Conservation (phyloP, 2,329 filamentous ascomycete genomes). For the Cryphonectria radicalis region DNA sequence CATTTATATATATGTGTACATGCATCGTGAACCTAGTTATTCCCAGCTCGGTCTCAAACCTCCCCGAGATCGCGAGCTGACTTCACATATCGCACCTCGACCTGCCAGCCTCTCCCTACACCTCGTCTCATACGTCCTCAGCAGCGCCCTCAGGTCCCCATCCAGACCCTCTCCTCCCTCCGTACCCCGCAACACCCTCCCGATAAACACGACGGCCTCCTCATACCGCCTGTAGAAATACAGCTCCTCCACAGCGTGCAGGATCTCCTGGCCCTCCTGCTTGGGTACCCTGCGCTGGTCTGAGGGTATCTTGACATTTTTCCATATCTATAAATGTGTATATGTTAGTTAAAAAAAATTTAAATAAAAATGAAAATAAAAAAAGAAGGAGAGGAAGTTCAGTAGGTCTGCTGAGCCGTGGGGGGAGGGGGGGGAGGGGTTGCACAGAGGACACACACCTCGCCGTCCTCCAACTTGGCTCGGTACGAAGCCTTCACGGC, state of each 20-base stretch:
- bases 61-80: too few species aligned
- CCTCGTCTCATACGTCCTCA: conserved; percentile 49
- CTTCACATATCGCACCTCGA: background rate
- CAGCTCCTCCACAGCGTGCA: conserved; percentile 62
- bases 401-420: background rate
- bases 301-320: conserved; percentile 48
- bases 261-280: conserved; percentile 51
- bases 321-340: conserved; percentile 45
- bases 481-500: conserved; percentile 50
- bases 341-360: background rate
- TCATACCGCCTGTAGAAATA: conserved; percentile 57
- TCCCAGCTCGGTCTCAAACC: background rate
- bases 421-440: conserved; percentile 15
- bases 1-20: background rate
- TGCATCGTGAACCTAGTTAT: background rate
- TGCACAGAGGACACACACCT: conserved; percentile 44
- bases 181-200: conserved; percentile 38
- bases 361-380: background rate
- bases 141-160: conserved; percentile 45
- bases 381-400: background rate
- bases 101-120: conserved; percentile 42
- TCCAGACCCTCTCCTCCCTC: conserved; percentile 45
- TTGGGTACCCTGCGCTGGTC: conserved; percentile 44
- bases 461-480: conserved; percentile 58
- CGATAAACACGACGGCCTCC: conserved; percentile 49